These are phyloP conservation scores for Citrullus colocynthis DNA, from an alignment of 306 rosid genomes.

Conservation along the genomic window DNA sequence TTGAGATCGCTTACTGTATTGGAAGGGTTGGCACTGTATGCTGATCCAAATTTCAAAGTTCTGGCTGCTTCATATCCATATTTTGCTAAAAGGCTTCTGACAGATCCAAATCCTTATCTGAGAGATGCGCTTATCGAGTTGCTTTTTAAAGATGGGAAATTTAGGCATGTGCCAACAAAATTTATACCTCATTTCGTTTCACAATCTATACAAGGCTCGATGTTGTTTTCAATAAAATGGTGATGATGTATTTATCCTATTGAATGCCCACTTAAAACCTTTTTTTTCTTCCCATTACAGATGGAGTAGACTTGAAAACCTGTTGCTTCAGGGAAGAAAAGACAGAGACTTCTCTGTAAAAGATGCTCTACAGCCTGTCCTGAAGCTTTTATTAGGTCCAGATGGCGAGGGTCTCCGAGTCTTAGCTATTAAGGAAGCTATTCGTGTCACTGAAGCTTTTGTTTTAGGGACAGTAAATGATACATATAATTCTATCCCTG, in stretches of 20 bases:
- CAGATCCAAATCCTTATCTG: slow-evolving; percentile 95
- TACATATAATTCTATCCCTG: slow-evolving; percentile 49
- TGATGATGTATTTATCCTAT: slow-evolving; percentile 11
- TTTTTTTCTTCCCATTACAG: slow-evolving; percentile 30
- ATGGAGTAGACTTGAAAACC: slow-evolving; percentile 88
- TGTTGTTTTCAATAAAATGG: slow-evolving; percentile 3
- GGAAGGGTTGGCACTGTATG: slow-evolving; percentile 87
- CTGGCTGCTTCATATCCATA: slow-evolving; percentile 97
- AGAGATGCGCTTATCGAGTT: slow-evolving; percentile 89
- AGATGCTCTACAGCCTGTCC: slow-evolving; percentile 81
- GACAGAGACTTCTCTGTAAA: slow-evolving; percentile 83
- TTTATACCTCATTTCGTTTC: slow-evolving; percentile 6
- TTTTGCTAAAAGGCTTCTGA: slow-evolving; percentile 90
- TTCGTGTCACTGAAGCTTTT: slow-evolving; percentile 76
- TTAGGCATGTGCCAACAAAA: slow-evolving; percentile 43
- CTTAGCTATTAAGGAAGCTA: slow-evolving; percentile 75
- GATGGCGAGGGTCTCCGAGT: slow-evolving; percentile 62
- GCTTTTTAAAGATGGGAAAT: slow-evolving; percentile 83
- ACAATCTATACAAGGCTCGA: slow-evolving; percentile 2
- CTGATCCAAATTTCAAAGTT: slow-evolving; percentile 96
- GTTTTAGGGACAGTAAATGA: slow-evolving; percentile 43
- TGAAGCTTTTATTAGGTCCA: slow-evolving; percentile 74
- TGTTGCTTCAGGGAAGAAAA: slow-evolving; percentile 67
- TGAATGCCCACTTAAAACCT: slow-evolving; percentile 20
- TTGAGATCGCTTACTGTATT: slow-evolving; percentile 88